These are phyloP conservation scores for Helicostylum pulchrum DNA, from an alignment of 192 early-diverging fungal species.

Conservation along the genomic window DNA sequence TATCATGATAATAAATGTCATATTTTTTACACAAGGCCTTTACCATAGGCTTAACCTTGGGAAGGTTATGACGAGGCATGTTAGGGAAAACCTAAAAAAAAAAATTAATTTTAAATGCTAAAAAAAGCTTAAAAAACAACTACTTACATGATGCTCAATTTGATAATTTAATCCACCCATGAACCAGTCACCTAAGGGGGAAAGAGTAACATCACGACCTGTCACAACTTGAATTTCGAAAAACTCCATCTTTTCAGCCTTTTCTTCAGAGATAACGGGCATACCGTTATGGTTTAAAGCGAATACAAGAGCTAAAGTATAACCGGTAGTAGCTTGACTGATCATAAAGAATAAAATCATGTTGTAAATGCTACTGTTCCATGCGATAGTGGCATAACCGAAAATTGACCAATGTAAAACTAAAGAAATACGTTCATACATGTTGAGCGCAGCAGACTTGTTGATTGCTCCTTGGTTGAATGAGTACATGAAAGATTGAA, in stretches of 20 bases:
- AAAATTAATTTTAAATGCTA: neutral
- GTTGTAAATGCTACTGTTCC: slow-evolving; percentile 33
- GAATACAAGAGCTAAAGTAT: slow-evolving; percentile 72
- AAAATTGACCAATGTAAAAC: slow-evolving; percentile 70
- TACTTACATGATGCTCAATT: slow-evolving; percentile 77
- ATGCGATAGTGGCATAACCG: slow-evolving; percentile 49
- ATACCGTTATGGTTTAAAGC: slow-evolving; percentile 85
- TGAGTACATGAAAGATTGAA: slow-evolving; percentile 59
- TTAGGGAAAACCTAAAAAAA: slow-evolving; percentile 63
- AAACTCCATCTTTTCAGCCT: slow-evolving; percentile 68
- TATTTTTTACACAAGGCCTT: slow-evolving; percentile 49
- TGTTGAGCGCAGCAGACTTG: slow-evolving; percentile 42
- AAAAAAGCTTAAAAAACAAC: too few species aligned
- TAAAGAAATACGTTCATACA: slow-evolving; percentile 53
- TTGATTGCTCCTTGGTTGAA: slow-evolving; percentile 43
- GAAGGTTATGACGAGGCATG: slow-evolving; percentile 72
- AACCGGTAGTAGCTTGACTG: slow-evolving; percentile 65
- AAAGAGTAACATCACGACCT: slow-evolving; percentile 67
- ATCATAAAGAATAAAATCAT: slow-evolving; percentile 58
- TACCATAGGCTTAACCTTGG: slow-evolving; percentile 61
- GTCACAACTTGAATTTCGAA: slow-evolving; percentile 75
- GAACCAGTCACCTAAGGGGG: slow-evolving; percentile 74
- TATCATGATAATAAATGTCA: slow-evolving; percentile 14
- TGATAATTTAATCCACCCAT: slow-evolving; percentile 81
- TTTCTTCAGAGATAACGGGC: slow-evolving; percentile 67